Percentiles rank a stretch among this genome's conserved stretches.
Conservation (phyloP, 2,329 filamentous ascomycete species). For the Venturia aucupariae region DNA sequence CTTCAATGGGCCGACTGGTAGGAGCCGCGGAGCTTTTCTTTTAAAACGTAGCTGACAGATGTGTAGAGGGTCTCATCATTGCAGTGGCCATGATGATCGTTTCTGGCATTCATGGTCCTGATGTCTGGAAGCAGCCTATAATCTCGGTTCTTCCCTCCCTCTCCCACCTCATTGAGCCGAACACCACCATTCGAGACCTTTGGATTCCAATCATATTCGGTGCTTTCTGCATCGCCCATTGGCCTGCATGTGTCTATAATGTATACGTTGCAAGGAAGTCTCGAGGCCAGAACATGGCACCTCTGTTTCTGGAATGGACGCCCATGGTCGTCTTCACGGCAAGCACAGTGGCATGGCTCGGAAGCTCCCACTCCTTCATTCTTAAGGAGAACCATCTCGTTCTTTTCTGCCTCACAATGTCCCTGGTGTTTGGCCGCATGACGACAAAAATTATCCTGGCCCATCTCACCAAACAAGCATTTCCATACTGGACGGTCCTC, state of each 20-base stretch:
- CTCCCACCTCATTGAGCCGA: conserved; percentile 34
- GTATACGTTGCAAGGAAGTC: conserved; percentile 67
- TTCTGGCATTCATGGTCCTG: conserved; percentile 79
- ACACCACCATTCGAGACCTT: conserved; percentile 64
- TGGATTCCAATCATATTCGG: conserved; percentile 59
- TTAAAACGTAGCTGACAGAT: conserved; percentile 12
- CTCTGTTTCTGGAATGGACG: conserved; percentile 88
- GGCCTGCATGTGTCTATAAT: conserved; percentile 84
- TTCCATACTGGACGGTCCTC: conserved; percentile 94
- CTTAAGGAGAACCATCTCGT: conserved; percentile 78
- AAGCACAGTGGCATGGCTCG: conserved; percentile 74
- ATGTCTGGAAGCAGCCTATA: conserved; percentile 74
- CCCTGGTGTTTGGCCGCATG: conserved; percentile 96
- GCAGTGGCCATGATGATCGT: conserved; percentile 78
- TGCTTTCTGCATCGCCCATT: conserved; percentile 49
- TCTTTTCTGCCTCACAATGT: conserved; percentile 85
- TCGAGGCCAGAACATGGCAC: conserved; percentile 63
- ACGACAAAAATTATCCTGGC: conserved; percentile 98
- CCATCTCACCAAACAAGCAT: conserved; percentile 85
- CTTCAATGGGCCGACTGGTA: conserved; percentile 80
- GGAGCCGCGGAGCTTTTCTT: conserved; percentile 10
- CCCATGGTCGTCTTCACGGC: conserved; percentile 76
- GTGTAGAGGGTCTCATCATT: conserved; percentile 71
- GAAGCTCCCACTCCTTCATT: conserved; percentile 76
- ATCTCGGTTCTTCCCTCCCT: conserved; percentile 40